Base-by-base conservation (phyloP, 345 rosid genomes). In the Camelina hispida region DNA sequence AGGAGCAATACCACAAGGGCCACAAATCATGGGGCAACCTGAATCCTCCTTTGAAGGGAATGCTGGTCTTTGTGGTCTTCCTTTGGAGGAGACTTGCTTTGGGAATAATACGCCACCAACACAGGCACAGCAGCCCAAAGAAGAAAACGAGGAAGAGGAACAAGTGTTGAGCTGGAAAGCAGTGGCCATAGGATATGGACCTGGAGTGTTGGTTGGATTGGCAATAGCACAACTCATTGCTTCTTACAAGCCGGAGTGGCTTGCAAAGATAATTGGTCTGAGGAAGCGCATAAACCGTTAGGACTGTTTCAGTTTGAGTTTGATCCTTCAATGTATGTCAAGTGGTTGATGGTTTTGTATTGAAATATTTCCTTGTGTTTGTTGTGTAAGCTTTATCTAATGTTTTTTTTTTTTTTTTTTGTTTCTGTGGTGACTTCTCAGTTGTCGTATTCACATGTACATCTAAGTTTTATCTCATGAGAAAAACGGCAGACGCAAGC, bases 61-160 rank as follows among this genome's bases (percentile, higher is more conserved):
- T 20, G 56, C 63, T 9, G 47, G 70, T 17, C 70, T 72, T 63
- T 72, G 77, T 72, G 77, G 77, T 53, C 63, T 62, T 28, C 77
- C 77, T 43, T 44, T 73, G 1, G 12, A 28, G 0, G 37, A 63
- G 28, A 62, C 0, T 15, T 72, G 77, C 30, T 53, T 28, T 8
- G 70, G 32, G 7, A 53, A 1, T 40, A 42, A 10, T 4, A 1
- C 34, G 0, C 35, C 62, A 11, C 37, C 55, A 62, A 5, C 54
- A 28, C 0, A 52, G 9, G 3, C 54, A 28, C 0, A 52, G 9
- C 6, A 37, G 17, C 25, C 25, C 2, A 47, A 61, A 61, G 44
- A 34, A 11, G 13, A 34, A 9, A 46, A 38, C 0, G 30, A 51
- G 23, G 72, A 22, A 12, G 62, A 23, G 7, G 53, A 55, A 6